Evolutionary conservation across 345 rosid genomes (phyloP), one percentile per base, ranked within the genome.

Genomic region (Nephelium lappaceum): DNA sequence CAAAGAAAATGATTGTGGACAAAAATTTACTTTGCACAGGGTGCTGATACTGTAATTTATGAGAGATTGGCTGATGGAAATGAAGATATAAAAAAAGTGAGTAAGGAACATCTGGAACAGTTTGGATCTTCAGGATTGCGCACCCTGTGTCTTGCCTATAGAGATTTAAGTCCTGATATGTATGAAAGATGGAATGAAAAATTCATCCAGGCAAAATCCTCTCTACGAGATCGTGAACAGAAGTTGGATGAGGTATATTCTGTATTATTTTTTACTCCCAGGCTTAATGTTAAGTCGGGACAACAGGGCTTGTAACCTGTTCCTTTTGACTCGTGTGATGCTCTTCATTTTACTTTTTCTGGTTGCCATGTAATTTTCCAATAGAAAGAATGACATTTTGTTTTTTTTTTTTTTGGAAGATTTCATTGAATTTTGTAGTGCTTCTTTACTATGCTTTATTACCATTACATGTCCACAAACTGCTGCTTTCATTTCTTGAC

Each of bases 181-280:
- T 97, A 94, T 87, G 93, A 90, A 83, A 89, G 91, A 83, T 97
- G 99, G 99, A 94, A 97, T 83, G 98, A 94, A 86, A 97, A 92
- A 84, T 97, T 94, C 79, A 93, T 93, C 76, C 95, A 93, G 85
- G 99, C 99, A 72, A 97, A 97, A 84, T 94, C 99, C 72, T 89
- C 98, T 80, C 88, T 94, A 57, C 85, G 92, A 75, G 99, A 93
- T 79, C 99, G 99, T 55, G 99, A 97, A 83, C 95, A 90, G 87
- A 97, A 94, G 87, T 87, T 97, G 78, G 99, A 97, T 79, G 99
- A 97, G 98, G 99, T 97, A 85, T 64, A 31, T 76, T 36, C 47
- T 73, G 53, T 12, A 31, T 47, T 47, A 23, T 24, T 70, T 11
- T 38, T 19, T 67, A 67, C 5, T 67, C 39, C 4, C 53, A 21